Evolutionary conservation across 257 asterid genomes (phyloP).

Genomic region (Capsicum rhomboideum): DNA sequence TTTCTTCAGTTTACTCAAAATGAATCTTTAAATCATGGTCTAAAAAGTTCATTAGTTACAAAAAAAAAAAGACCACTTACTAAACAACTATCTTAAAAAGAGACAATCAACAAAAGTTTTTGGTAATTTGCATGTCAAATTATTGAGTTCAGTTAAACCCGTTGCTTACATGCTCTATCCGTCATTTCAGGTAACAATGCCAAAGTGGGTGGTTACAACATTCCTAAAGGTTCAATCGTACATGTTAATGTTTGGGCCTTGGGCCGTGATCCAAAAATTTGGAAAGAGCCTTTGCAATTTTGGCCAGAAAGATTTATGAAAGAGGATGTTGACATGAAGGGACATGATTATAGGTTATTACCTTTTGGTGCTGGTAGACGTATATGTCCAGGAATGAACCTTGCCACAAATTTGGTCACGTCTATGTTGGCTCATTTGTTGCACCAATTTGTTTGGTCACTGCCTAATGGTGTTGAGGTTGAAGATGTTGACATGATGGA

Average conservation of each 20-base stretch:
- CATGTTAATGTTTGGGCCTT: constrained; percentile 82
- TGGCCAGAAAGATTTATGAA: constrained; percentile 66
- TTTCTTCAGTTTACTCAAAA: too few species aligned
- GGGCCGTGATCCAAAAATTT: constrained; percentile 55
- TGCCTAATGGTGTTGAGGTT: constrained; percentile 38
- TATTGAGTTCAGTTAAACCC: neutral
- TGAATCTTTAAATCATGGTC: too few species aligned
- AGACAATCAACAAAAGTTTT: too few species aligned
- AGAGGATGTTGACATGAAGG: constrained; percentile 77
- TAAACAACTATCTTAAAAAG: too few species aligned
- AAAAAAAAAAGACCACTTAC: too few species aligned
- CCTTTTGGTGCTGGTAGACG: constrained; percentile 83
- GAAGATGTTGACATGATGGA: constrained; percentile 76
- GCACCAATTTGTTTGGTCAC: constrained; percentile 59
- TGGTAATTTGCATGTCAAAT: neutral
- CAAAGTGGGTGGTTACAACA: constrained; percentile 61
- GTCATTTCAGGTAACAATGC: constrained; percentile 29
- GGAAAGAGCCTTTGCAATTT: constrained; percentile 61
- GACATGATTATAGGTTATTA: constrained; percentile 55
- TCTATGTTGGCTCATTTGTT: constrained; percentile 69
- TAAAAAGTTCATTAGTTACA: too few species aligned
- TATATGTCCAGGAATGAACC: constrained; percentile 76
- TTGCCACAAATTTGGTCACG: constrained; percentile 48
- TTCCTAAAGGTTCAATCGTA: constrained; percentile 66
- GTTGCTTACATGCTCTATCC: neutral